Base-by-base conservation (phyloP, 768 basidiomycete genomes). In the Mycena capillaripes region DNA sequence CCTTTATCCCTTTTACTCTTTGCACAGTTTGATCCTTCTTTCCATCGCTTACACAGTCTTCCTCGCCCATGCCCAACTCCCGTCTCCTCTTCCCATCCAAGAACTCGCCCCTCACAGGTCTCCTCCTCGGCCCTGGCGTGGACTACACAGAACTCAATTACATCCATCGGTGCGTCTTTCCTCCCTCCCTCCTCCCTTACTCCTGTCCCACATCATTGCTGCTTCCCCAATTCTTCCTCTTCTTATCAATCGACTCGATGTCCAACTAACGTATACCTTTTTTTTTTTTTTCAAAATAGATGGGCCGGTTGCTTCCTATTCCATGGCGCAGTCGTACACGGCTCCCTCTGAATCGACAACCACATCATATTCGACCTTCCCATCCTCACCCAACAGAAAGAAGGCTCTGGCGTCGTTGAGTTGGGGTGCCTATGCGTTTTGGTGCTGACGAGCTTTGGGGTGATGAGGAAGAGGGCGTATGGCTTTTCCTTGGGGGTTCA, bases 401-500 rank as follows among this genome's bases (percentile, higher is more conserved):
- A 95, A 79, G 89, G 86, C 0, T 88, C 89, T 2, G 96, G 96
- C 2, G 86, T 96, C 1, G 90, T 92, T 0, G 89, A 94, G 0
- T 85, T 95, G 48, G 86, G 85, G 0, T 76, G 92, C 5, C 85
- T 96, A 5, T 88, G 90, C 61, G 82, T 89, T 40, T 86, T 97
- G 40, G 89, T 93, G 16, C 79, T 96, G 14, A 86, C 89, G 0
- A 92, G 91, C 21, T 79, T 95, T 36, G 82, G 88, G 32, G 89
- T 90, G 0, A 84, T 95, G 8, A 84, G 96, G 69, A 81, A 85
- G 63, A 85, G 81, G 70, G 89, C 86, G 58, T 95, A 95, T 79
- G 89, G 92, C 66, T 76, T 84, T 4, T 97, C 97, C 82, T 93
- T 90, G 76, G 79, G 89, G 32, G 69, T 92, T 0, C 95, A 97